A percentile compares a stretch with the other conserved stretches of the same genome.
phyloP scores from a whole-genome alignment of 495 filamentous ascomycete species.

The Penicillium daleae region DNA sequence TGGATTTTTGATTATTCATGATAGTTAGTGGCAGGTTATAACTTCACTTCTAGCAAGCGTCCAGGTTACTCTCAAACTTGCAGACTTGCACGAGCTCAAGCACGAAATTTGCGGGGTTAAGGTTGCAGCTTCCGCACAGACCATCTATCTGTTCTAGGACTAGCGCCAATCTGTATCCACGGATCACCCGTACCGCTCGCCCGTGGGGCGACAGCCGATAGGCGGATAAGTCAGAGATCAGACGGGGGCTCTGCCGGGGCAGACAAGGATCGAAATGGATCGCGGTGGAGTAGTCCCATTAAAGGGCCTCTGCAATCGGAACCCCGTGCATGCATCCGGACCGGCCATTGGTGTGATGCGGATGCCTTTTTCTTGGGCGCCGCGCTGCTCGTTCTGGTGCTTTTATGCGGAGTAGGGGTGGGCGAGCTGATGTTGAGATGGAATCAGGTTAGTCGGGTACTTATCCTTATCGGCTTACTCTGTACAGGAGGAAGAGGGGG shows the following conservation, averaged over 20 bases:
- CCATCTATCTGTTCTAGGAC: constrained; percentile 13
- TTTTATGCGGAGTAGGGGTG: not conserved
- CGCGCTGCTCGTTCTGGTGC: not conserved
- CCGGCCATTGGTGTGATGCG: constrained; percentile 15
- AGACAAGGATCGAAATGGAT: not conserved
- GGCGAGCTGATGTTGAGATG: not conserved
- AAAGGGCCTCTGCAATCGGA: not conserved
- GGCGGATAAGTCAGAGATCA: not conserved
- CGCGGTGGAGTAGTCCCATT: not conserved
- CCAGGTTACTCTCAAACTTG: not conserved
- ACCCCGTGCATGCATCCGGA: constrained; percentile 23
- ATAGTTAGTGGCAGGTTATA: not conserved
- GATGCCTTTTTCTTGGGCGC: not conserved
- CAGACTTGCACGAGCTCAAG: not conserved
- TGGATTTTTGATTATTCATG: not conserved
- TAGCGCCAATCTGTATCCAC: not conserved
- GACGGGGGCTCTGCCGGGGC: not conserved
- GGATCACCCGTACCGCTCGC: not conserved
- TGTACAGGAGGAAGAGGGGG: not conserved
- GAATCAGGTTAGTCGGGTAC: not conserved
- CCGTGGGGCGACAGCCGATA: not conserved
- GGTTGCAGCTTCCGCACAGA: constrained; percentile 35
- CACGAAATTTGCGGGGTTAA: constrained; percentile 34
- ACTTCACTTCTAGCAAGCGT: not conserved
- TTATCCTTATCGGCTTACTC: not conserved